Evolutionary conservation across 495 filamentous ascomycete species (phyloP).

Genomic region (Jackrogersella minutella): DNA sequence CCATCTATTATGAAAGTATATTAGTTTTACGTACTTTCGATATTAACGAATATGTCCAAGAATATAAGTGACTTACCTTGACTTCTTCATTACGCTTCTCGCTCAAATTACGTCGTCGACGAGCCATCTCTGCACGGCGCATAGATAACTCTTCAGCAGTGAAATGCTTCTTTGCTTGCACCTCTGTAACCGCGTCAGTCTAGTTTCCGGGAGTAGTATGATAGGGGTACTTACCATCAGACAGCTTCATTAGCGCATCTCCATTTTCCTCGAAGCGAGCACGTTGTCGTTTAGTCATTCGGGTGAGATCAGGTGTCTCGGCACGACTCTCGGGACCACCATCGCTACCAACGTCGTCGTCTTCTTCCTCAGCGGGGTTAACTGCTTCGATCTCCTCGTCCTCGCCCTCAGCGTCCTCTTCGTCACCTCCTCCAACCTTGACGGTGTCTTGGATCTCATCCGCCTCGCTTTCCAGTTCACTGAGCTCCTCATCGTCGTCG

Average conservation of each 20-base stretch:
- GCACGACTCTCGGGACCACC: slow-evolving; percentile 65
- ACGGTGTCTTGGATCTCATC: slow-evolving; percentile 60
- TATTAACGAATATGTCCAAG: neutral
- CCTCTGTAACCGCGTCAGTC: slow-evolving; percentile 63
- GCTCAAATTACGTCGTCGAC: slow-evolving; percentile 92
- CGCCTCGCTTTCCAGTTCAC: slow-evolving; percentile 58
- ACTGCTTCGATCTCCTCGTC: slow-evolving; percentile 69
- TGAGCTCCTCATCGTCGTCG: slow-evolving; percentile 57
- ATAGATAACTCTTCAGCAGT: slow-evolving; percentile 96
- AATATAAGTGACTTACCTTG: slow-evolving; percentile 67
- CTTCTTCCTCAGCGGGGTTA: slow-evolving; percentile 64
- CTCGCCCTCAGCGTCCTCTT: slow-evolving; percentile 63
- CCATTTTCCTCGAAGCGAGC: slow-evolving; percentile 72
- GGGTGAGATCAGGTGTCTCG: slow-evolving; percentile 80
- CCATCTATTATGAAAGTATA: slow-evolving; percentile 69
- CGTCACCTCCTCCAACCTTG: slow-evolving; percentile 52
- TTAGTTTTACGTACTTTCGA: slow-evolving; percentile 3
- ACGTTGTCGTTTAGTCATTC: slow-evolving; percentile 87
- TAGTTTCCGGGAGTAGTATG: neutral
- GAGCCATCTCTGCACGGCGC: slow-evolving; percentile 94
- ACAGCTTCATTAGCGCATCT: slow-evolving; percentile 73
- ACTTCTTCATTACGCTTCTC: slow-evolving; percentile 99
- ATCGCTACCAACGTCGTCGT: slow-evolving; percentile 73
- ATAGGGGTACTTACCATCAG: slow-evolving; percentile 63
- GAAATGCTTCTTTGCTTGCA: slow-evolving; percentile 90